Conservation (phyloP, 257 asterid species). For the Marsdenia floribunda region DNA sequence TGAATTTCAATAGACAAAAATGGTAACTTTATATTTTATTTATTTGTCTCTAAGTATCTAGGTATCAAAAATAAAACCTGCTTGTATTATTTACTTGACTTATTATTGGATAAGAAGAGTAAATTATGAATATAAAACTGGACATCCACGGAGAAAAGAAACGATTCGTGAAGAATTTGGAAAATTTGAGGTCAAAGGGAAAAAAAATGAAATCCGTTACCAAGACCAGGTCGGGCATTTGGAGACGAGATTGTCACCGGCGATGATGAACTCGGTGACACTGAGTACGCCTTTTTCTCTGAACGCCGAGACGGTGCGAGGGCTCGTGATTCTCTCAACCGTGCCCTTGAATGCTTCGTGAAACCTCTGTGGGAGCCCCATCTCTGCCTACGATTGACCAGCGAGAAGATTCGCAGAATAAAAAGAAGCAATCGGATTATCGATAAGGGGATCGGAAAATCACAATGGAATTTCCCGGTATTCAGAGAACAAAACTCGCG, state of each 20-base stretch:
- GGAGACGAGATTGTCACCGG: conserved; percentile 97
- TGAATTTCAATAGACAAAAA: too few relatives aligned
- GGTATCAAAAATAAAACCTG: neutral
- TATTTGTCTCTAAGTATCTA: too few relatives aligned
- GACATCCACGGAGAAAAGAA: neutral
- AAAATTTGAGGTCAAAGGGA: neutral
- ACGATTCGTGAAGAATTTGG: neutral
- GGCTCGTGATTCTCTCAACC: conserved; percentile 84
- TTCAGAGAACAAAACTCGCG: neutral
- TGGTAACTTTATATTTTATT: too few relatives aligned
- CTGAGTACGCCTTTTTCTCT: conserved; percentile 96
- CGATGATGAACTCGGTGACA: conserved; percentile 80
- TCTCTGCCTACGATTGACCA: conserved; percentile 14
- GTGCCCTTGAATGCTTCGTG: conserved; percentile 90
- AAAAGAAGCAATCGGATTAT: neutral
- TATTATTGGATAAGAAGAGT: neutral
- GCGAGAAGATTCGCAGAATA: neutral
- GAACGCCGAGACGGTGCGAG: conserved; percentile 94
- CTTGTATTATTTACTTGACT: neutral
- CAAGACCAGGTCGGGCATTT: conserved; percentile 99
- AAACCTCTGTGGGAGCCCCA: conserved; percentile 72
- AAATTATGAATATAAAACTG: neutral
- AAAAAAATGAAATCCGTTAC: conserved; percentile 24
- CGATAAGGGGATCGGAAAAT: neutral
- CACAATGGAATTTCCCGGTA: neutral